Percentiles rank a stretch among this genome's conserved stretches.
Conservation (phyloP, 75 land plant genomes). For the Pinus albicaulis region DNA sequence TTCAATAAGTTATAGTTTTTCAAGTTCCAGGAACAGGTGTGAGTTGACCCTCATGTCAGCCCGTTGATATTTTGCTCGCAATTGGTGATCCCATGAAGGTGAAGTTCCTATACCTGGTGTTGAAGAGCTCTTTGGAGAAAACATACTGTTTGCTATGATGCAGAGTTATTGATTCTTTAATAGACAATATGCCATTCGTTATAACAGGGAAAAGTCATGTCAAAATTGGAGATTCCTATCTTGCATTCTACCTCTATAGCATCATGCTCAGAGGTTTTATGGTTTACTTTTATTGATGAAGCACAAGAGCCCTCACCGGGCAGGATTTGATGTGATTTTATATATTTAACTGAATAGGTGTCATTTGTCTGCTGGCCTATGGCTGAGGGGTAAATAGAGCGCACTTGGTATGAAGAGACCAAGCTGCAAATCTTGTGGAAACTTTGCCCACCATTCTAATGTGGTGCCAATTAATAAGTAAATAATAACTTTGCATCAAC, state of each 20-base stretch:
- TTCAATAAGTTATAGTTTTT: neutral
- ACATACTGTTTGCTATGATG: neutral
- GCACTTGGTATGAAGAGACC: no score
- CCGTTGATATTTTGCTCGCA: neutral
- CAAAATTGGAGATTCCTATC: neutral
- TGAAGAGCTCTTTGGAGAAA: neutral
- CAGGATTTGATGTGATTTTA: neutral
- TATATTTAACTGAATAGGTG: neutral
- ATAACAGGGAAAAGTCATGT: neutral
- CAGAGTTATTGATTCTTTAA: neutral
- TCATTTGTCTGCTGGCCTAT: neutral
- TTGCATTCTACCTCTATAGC: neutral
- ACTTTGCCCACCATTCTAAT: no score
- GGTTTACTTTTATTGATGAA: slow-evolving; percentile 1
- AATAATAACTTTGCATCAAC: no score
- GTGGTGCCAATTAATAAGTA: no score
- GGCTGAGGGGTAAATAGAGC: no score
- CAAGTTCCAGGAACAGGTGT: neutral
- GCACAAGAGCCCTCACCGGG: neutral
- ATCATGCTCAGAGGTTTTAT: neutral
- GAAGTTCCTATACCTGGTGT: neutral
- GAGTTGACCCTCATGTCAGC: neutral
- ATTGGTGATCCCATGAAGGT: neutral
- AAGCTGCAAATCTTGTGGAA: no score
- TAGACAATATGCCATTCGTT: neutral